phyloP scores from a whole-genome alignment of 83 land plant species.

The Larix sibirica region DNA sequence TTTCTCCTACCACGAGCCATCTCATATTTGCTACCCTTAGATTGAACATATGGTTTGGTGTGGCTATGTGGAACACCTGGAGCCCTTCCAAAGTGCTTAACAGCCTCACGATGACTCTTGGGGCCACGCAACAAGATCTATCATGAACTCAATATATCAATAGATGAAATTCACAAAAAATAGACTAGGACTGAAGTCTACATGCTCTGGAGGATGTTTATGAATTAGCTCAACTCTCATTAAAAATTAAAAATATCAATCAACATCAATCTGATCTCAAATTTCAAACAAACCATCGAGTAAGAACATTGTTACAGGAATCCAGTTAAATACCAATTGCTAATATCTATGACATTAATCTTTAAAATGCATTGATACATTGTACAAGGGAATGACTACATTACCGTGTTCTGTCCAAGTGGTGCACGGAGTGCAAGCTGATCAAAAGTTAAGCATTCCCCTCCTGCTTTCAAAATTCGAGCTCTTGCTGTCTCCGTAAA shows the following conservation, averaged over 20 bases:
- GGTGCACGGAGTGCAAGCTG: slow-evolving; percentile 81
- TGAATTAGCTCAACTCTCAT: too few species aligned
- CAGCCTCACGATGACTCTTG: slow-evolving; percentile 63
- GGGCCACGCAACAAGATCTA: slow-evolving; percentile 69
- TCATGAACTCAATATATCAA: background rate
- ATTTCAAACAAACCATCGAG: background rate
- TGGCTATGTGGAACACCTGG: slow-evolving; percentile 95
- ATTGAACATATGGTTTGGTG: slow-evolving; percentile 85
- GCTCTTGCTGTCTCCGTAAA: slow-evolving; percentile 85
- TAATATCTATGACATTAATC: too few species aligned
- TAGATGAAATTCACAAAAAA: too few species aligned
- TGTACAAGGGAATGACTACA: background rate
- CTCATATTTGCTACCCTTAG: slow-evolving; percentile 90
- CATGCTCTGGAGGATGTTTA: too few species aligned
- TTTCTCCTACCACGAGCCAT: slow-evolving; percentile 63
- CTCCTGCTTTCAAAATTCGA: slow-evolving; percentile 75
- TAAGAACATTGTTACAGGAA: background rate
- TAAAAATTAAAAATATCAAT: too few species aligned
- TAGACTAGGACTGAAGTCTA: too few species aligned
- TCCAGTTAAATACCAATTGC: background rate
- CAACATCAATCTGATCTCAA: too few species aligned
- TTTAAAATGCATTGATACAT: background rate
- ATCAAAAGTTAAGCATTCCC: slow-evolving; percentile 82
- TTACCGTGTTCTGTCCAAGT: slow-evolving; percentile 82
- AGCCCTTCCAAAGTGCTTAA: slow-evolving; percentile 75